These are phyloP conservation scores for Neofusicoccum umdonicola DNA, from an alignment of 2,329 filamentous ascomycete species.

Conservation along the genomic window DNA sequence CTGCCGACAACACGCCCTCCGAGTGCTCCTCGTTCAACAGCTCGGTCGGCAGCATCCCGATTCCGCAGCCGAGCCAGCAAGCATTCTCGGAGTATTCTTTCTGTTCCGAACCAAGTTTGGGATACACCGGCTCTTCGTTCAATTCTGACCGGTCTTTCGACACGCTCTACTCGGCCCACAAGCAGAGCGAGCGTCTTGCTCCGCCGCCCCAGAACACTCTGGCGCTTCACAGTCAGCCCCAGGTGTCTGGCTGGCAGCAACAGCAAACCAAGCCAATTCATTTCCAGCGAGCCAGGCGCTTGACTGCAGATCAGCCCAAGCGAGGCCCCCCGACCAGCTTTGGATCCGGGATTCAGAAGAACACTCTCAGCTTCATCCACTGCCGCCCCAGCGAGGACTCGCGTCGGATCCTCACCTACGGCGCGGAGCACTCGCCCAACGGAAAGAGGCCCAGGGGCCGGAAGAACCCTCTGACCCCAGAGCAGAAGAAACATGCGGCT, in stretches of 20 bases:
- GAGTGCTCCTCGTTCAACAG: background rate
- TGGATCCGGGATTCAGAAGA: background rate
- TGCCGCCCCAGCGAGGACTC: slow-evolving; percentile 34
- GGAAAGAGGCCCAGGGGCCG: slow-evolving; percentile 26
- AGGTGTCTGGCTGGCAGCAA: background rate
- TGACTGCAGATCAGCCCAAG: background rate
- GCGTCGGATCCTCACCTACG: slow-evolving; percentile 30
- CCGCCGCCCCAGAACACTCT: background rate
- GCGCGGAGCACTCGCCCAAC: background rate
- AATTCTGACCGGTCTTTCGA: slow-evolving; percentile 2
- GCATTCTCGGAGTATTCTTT: slow-evolving; percentile 8
- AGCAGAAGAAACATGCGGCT: slow-evolving; percentile 35
- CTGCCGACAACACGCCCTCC: background rate
- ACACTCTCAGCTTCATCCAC: slow-evolving; percentile 27
- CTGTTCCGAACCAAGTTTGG: slow-evolving; percentile 10
- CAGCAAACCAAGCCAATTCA: background rate
- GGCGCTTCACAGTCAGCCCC: background rate
- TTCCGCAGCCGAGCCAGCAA: background rate
- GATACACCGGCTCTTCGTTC: slow-evolving; percentile 14
- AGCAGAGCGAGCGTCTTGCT: background rate
- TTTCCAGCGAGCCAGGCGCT: background rate
- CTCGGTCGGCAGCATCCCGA: slow-evolving; percentile 12
- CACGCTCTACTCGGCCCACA: background rate
- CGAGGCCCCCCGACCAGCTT: background rate
- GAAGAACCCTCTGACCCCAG: slow-evolving; percentile 31